Evolutionary conservation across 2,329 filamentous ascomycete species (phyloP), one percentile per base, ranked within the genome.

Genomic region (Blastomyces parvus): DNA sequence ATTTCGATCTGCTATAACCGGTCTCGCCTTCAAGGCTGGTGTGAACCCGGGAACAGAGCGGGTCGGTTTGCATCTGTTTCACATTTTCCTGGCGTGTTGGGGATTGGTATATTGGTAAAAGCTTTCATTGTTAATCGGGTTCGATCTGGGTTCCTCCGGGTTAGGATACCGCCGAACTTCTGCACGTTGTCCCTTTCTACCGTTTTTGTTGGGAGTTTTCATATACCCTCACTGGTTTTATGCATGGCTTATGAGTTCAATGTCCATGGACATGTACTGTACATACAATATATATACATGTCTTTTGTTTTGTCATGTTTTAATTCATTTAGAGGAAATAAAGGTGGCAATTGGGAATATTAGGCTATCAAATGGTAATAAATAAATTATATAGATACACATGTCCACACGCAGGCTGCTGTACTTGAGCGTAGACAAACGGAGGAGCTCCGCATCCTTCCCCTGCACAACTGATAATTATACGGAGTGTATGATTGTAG

Each of bases 1-100:
- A 97, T 78, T 97, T 96, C 73, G 93, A 97, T 79, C 79, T 97
- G 73, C 79, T 96, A 70, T 94, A 76, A 85, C 55, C 44, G 17
- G 42, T 11, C 14, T 19, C 14, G 4, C 33, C 14, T 46, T 30
- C 13, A 14, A 9, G 25, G 40, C n/a, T n/a, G 27, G 27, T 30
- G 25, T 33, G 8, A 40, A 5, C 2, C 3, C 13, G 11, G 25
- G 7, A 17, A 14, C 17, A 3, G 3, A 59, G 25, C 57, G 14
- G 38, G 22, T 48, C 46, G 14, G 3, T n/a, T 22, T 58, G n/a
- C 13, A 40, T 42, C n/a, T 58, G n/a, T 58, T 58, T 9, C 55
- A 58, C 36, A 14, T 40, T 42, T 57, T 58, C 22, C n/a, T 50
- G 36, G 55, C 55, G 55, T 38, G 22, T 42, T 13, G 55, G 55